Conservation (phyloP, 805 yeast species). For the Sugiyamaella chiloensis region DNA sequence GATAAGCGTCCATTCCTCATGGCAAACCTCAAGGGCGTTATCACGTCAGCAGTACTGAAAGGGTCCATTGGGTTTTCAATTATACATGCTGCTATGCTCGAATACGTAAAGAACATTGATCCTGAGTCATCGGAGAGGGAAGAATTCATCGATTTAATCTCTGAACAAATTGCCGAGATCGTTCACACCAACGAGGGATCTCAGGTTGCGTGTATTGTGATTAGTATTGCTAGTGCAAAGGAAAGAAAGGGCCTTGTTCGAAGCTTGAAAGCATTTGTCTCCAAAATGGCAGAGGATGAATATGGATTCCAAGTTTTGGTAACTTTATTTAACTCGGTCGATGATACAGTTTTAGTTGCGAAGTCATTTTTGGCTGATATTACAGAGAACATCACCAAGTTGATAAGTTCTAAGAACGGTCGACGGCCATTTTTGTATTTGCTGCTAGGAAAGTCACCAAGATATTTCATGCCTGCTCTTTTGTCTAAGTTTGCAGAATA, state of each 20-base stretch:
- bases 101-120: conserved; percentile 70
- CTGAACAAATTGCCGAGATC: conserved; percentile 88
- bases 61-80: conserved; percentile 96
- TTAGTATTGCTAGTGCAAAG: conserved; percentile 84
- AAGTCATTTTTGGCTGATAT: conserved; percentile 68
- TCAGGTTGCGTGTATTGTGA: conserved; percentile 78
- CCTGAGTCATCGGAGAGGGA: conserved; percentile 55
- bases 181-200: conserved; percentile 95
- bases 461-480: conserved; percentile 70
- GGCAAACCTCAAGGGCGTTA: conserved; percentile 74
- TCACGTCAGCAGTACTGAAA: conserved; percentile 86
- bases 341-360: conserved; percentile 81
- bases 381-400: conserved; percentile 45
- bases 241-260: conserved; percentile 80
- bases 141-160: conserved; percentile 76
- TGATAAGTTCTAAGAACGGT: conserved; percentile 69
- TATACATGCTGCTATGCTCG: conserved; percentile 93
- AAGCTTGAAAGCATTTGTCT: conserved; percentile 71
- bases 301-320: conserved; percentile 79
- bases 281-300: conserved; percentile 75
- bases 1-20: conserved; percentile 78
- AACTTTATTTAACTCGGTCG: conserved; percentile 79
- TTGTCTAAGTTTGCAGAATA: conserved; percentile 59
- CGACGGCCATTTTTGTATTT: conserved; percentile 87
- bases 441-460: conserved; percentile 72